Conservation (phyloP, 1,284 basidiomycete species). For the Sparassis latifolia region DNA sequence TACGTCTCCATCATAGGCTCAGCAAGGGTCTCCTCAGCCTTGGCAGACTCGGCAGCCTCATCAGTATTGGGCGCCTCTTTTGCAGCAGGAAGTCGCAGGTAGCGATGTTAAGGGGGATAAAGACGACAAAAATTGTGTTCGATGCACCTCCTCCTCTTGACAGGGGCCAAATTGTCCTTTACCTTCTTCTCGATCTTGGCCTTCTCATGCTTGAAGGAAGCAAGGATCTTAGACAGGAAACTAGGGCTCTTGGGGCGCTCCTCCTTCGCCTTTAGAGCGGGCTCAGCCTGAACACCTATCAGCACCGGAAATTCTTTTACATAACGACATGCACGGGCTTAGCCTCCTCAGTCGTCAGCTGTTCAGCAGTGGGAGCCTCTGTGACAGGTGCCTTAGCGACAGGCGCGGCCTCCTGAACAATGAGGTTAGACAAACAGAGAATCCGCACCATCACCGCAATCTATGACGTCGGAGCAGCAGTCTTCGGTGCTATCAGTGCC, state of each 20-base stretch:
- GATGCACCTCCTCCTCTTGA: conserved; percentile 50
- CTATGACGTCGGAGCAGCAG: conserved; percentile 26
- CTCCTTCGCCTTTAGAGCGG: conserved; percentile 61
- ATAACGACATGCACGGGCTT: conserved; percentile 48
- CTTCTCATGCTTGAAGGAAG: conserved; percentile 52
- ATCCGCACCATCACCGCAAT: conserved; percentile 33
- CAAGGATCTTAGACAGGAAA: conserved; percentile 63
- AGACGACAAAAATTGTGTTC: conserved; percentile 15
- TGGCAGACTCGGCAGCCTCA: too few species aligned
- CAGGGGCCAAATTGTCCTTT: conserved; percentile 54
- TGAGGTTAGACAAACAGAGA: conserved; percentile 39
- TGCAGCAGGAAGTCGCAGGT: conserved; percentile 29
- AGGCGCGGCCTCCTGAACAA: too few species aligned
- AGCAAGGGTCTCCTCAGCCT: conserved; percentile 23
- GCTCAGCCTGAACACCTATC: too few species aligned
- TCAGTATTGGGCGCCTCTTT: conserved; percentile 30
- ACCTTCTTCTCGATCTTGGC: conserved; percentile 44
- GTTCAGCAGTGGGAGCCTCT: too few species aligned
- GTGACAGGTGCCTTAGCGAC: conserved; percentile 31
- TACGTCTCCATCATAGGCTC: conserved; percentile 55
- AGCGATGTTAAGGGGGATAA: conserved; percentile 1
- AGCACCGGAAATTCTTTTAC: too few species aligned
- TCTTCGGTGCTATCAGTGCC: conserved; percentile 7
- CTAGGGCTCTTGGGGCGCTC: conserved; percentile 74
- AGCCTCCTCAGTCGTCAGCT: conserved; percentile 39